A percentile compares a stretch with the other conserved stretches of the same genome.
These are phyloP conservation scores for Talaromyces trachyspermus DNA, from an alignment of 495 filamentous ascomycete species.

Conservation along the genomic window DNA sequence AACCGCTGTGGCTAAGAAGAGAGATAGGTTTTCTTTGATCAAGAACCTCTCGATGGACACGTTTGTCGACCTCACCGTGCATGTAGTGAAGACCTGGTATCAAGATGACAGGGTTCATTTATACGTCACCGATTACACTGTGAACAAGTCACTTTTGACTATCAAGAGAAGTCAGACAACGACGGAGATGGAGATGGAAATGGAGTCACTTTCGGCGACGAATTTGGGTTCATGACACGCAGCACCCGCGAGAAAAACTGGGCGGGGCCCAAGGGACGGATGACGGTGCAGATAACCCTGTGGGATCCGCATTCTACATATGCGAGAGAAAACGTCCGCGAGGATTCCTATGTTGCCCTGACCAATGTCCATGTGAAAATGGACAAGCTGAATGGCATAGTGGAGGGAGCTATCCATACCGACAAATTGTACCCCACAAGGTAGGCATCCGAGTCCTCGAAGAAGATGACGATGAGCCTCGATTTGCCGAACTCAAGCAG, in stretches of 20 bases:
- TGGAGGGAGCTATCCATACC: constrained; percentile 68
- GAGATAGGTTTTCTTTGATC: constrained; percentile 55
- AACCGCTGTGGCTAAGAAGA: background rate
- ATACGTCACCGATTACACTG: constrained; percentile 84
- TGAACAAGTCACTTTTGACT: constrained; percentile 52
- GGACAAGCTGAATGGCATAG: constrained; percentile 35
- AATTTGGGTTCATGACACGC: constrained; percentile 32
- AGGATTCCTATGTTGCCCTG: constrained; percentile 55
- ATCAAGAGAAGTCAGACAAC: constrained; percentile 30
- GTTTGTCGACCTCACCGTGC: constrained; percentile 67
- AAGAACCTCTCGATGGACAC: constrained; percentile 49
- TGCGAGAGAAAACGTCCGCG: constrained; percentile 46
- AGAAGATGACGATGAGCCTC: constrained; percentile 29
- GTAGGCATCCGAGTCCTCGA: constrained; percentile 47
- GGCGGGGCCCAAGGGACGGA: constrained; percentile 71
- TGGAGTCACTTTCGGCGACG: constrained; percentile 40
- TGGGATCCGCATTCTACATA: constrained; percentile 61
- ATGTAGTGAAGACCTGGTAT: constrained; percentile 61
- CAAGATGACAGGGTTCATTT: constrained; percentile 47
- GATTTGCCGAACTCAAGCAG: constrained; percentile 52
- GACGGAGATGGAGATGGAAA: constrained; percentile 24
- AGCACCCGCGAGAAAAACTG: constrained; percentile 37
- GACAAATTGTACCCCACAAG: constrained; percentile 47
- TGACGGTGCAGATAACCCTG: constrained; percentile 63
- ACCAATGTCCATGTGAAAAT: constrained; percentile 66